A percentile compares a stretch with the other conserved stretches of the same genome.
Evolutionary conservation across 208 protist genomes (phyloP).

Genomic region (Crithidia mellificae): DNA sequence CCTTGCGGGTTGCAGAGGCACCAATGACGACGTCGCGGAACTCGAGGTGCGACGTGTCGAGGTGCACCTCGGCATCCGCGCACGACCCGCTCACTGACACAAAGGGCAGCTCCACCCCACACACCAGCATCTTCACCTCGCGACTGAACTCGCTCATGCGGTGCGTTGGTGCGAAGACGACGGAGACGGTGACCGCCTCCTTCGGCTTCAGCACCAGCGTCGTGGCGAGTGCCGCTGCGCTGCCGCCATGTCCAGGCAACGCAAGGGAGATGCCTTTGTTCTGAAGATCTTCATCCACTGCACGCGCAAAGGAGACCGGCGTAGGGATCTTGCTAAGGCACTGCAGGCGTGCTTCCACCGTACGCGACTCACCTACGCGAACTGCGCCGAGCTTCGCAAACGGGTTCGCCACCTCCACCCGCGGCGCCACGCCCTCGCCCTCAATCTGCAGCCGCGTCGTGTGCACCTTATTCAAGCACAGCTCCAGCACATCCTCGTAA

Average conservation of each 20-base stretch:
- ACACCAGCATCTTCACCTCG: constrained; percentile 89
- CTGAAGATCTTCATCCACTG: constrained; percentile 61
- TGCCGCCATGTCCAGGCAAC: constrained; percentile 15
- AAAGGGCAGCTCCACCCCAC: constrained; percentile 84
- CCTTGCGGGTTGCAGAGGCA: constrained; percentile 57
- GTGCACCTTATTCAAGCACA: constrained; percentile 94
- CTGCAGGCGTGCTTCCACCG: constrained; percentile 74
- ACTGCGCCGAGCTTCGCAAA: constrained; percentile 86
- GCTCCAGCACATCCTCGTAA: constrained; percentile 90
- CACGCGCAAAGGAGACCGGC: constrained; percentile 76
- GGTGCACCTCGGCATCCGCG: constrained; percentile 94
- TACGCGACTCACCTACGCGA: constrained; percentile 74
- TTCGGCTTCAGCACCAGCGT: constrained; percentile 81
- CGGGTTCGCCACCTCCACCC: constrained; percentile 86
- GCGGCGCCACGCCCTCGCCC: constrained; percentile 91
- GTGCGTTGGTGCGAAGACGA: constrained; percentile 77
- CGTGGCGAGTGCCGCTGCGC: not conserved
- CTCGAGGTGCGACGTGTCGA: constrained; percentile 86
- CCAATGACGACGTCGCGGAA: constrained; percentile 94
- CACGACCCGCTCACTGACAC: constrained; percentile 87
- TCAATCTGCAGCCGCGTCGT: constrained; percentile 73
- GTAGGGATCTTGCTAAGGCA: constrained; percentile 86
- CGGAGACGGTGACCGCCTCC: constrained; percentile 63
- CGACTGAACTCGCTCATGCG: constrained; percentile 91
- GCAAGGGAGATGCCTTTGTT: constrained; percentile 71